A percentile compares a stretch with the other conserved stretches of the same genome.
phyloP scores from a whole-genome alignment of 352 stramenopile genomes.

The Pythium grandisporangium region DNA sequence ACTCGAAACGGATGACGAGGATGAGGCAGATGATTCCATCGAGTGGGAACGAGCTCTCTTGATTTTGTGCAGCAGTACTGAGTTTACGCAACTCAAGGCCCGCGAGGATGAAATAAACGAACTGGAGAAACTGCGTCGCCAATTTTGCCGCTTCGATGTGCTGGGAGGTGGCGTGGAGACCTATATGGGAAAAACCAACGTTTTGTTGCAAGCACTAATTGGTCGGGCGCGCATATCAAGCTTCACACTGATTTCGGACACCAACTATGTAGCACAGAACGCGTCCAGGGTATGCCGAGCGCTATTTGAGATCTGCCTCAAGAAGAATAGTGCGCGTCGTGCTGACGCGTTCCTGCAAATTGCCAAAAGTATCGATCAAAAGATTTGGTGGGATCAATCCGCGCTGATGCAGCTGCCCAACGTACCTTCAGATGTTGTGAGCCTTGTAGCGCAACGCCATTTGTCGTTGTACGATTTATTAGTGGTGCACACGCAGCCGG shows the following conservation, averaged over 20 bases:
- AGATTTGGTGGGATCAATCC: slow-evolving; percentile 96
- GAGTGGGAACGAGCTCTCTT: slow-evolving; percentile 63
- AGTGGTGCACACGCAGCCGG: too few species aligned
- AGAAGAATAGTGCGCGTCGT: slow-evolving; percentile 80
- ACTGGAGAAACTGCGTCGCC: slow-evolving; percentile 86
- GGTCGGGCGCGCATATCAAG: slow-evolving; percentile 76
- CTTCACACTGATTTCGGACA: slow-evolving; percentile 98
- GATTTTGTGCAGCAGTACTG: slow-evolving; percentile 77
- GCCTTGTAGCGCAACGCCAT: slow-evolving; percentile 74
- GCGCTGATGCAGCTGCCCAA: slow-evolving; percentile 92
- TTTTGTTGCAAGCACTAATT: slow-evolving; percentile 91
- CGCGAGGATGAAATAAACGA: slow-evolving; percentile 94
- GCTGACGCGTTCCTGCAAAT: slow-evolving; percentile 93
- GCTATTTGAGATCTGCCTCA: slow-evolving; percentile 98
- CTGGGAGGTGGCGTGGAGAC: slow-evolving; percentile 87
- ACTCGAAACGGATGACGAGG: slow-evolving; percentile 5
- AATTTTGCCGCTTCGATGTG: slow-evolving; percentile 86
- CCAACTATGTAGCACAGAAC: slow-evolving; percentile 99
- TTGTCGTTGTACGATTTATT: slow-evolving; percentile 59
- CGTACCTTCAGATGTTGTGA: slow-evolving; percentile 81
- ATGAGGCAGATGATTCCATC: slow-evolving; percentile 42
- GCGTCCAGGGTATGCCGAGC: slow-evolving; percentile 94
- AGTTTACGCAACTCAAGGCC: slow-evolving; percentile 96
- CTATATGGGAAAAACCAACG: slow-evolving; percentile 93
- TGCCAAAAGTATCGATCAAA: slow-evolving; percentile 96